Conservation (phyloP, 257 asterid species). For the Salvia miltiorrhiza region DNA sequence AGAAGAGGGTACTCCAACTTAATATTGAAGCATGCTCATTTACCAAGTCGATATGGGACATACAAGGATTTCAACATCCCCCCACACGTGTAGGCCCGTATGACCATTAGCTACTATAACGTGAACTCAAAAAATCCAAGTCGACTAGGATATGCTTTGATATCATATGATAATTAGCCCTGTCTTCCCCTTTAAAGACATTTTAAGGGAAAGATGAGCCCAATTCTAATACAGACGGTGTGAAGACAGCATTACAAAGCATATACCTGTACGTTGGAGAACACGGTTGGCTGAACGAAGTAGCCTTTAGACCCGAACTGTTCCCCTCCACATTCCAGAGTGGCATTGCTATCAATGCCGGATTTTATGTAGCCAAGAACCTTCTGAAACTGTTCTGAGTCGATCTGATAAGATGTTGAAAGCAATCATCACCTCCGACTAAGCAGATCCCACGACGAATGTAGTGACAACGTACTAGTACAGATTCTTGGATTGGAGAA, state of each 20-base stretch:
- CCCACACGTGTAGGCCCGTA: no score
- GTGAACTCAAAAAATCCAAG: no score
- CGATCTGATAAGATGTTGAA: slow-evolving; percentile 41
- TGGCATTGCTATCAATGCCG: slow-evolving; percentile 56
- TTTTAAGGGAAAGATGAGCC: no score
- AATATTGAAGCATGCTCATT: no score
- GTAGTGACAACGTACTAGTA: background rate
- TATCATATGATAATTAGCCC: no score
- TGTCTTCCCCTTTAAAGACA: no score
- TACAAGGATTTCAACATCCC: no score
- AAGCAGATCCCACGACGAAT: background rate
- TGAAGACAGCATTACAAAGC: background rate
- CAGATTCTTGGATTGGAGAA: background rate
- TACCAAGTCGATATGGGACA: no score
- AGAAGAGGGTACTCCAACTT: no score
- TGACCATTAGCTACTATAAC: no score
- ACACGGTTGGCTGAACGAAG: slow-evolving; percentile 74
- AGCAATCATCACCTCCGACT: background rate
- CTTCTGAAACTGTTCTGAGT: slow-evolving; percentile 62
- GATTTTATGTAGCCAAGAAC: slow-evolving; percentile 62
- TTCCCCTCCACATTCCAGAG: slow-evolving; percentile 73
- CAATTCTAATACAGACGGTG: background rate
- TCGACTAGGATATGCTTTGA: no score
- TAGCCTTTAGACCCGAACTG: slow-evolving; percentile 63
- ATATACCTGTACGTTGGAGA: slow-evolving; percentile 74